Conservation (phyloP, 2,329 filamentous ascomycete genomes). For the Ceratocystis ficicola region DNA sequence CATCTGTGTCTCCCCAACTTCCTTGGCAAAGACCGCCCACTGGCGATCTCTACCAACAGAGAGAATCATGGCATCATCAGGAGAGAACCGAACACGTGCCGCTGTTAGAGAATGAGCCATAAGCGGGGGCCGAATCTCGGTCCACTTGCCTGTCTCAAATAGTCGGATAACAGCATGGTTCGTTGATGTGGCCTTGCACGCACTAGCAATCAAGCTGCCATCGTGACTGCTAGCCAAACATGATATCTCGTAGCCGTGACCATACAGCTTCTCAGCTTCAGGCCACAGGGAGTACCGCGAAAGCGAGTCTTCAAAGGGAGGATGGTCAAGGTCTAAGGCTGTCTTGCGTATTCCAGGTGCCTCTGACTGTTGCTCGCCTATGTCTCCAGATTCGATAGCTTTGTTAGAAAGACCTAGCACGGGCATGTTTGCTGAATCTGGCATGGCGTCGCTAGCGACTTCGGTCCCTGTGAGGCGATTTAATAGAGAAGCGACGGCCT, state of each 20-base stretch:
- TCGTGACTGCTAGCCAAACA: conserved; percentile 68
- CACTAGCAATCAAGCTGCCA: conserved; percentile 68
- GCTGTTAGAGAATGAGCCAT: conserved; percentile 79
- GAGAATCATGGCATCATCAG: conserved; percentile 60
- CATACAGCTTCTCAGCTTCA: conserved; percentile 91
- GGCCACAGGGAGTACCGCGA: conserved; percentile 89
- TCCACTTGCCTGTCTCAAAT: conserved; percentile 79
- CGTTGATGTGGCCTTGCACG: conserved; percentile 81
- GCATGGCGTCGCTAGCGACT: conserved; percentile 39
- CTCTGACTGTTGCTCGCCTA: conserved; percentile 32
- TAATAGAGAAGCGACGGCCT: conserved; percentile 65
- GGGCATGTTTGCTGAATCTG: conserved; percentile 87
- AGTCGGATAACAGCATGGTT: conserved; percentile 91
- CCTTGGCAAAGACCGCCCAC: conserved; percentile 68
- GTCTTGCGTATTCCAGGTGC: conserved; percentile 37
- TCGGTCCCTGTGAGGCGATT: conserved; percentile 47
- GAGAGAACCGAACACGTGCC: conserved; percentile 67
- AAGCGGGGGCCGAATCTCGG: conserved; percentile 71
- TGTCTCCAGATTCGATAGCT: conserved; percentile 52
- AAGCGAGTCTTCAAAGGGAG: conserved; percentile 80
- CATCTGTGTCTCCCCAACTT: conserved; percentile 22
- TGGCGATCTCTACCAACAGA: conserved; percentile 86
- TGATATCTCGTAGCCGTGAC: conserved; percentile 93
- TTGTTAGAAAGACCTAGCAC: conserved; percentile 95
- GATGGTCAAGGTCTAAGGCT: conserved; percentile 54